Evolutionary conservation across 2,329 filamentous ascomycete genomes (phyloP).

Genomic region (Alternaria sp.): DNA sequence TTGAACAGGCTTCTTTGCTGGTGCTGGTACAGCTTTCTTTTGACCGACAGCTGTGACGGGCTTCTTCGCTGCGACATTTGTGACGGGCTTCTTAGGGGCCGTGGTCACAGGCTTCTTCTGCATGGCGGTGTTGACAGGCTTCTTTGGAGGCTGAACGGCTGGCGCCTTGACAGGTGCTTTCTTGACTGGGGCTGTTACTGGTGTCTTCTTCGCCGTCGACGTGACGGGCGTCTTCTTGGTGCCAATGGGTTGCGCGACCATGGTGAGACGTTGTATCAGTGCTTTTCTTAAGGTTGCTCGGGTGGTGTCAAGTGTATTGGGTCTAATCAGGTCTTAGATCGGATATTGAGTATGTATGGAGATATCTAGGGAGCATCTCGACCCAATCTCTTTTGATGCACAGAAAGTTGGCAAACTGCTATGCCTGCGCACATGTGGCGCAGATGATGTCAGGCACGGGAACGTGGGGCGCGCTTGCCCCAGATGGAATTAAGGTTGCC

Average conservation of each 20-base stretch:
- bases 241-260: constrained; percentile 36
- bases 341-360: neutral
- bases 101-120: constrained; percentile 24
- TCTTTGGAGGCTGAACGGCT: constrained; percentile 22
- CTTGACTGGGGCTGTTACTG: constrained; percentile 7
- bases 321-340: neutral
- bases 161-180: constrained; percentile 5
- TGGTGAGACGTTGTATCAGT: constrained; percentile 6
- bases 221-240: constrained; percentile 31
- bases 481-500: constrained; percentile 27
- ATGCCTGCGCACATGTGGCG: constrained; percentile 20
- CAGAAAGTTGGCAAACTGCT: constrained; percentile 22
- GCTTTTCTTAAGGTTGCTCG: neutral
- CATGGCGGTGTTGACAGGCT: constrained; percentile 21
- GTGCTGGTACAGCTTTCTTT: constrained; percentile 15
- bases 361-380: constrained; percentile 1
- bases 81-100: constrained; percentile 3
- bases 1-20: constrained; percentile 14
- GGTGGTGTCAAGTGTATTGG: neutral
- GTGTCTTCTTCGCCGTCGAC: constrained; percentile 23
- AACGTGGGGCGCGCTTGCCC: constrained; percentile 22
- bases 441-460: constrained; percentile 35
- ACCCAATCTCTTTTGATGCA: neutral
- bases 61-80: constrained; percentile 15
- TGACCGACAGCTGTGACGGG: constrained; percentile 14